Percentiles rank a stretch among this genome's conserved stretches.
Evolutionary conservation across 2,329 filamentous ascomycete genomes (phyloP).

Genomic region (Diplodia mutila): DNA sequence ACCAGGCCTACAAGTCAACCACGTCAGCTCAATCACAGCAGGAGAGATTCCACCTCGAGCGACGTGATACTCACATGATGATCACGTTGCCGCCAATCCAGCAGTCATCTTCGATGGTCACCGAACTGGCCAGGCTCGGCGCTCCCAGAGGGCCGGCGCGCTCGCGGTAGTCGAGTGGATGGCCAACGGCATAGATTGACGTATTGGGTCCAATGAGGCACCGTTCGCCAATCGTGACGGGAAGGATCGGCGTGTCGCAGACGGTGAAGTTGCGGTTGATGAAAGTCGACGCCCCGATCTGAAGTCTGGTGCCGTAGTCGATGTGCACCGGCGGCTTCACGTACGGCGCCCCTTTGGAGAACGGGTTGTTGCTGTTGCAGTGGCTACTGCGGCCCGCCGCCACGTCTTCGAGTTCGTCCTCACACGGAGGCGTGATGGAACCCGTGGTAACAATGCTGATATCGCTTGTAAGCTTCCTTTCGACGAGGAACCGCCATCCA

Average conservation of each 20-base stretch:
- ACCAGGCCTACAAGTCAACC: slow-evolving; percentile 54
- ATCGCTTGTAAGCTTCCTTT: background rate
- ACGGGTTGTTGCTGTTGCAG: slow-evolving; percentile 4
- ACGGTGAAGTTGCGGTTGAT: slow-evolving; percentile 62
- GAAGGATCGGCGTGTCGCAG: slow-evolving; percentile 52
- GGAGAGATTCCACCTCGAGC: background rate
- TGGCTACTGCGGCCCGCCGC: background rate
- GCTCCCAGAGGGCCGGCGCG: slow-evolving; percentile 16
- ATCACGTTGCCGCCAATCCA: slow-evolving; percentile 54
- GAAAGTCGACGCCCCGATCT: slow-evolving; percentile 66
- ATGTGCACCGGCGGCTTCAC: slow-evolving; percentile 61
- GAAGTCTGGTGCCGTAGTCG: slow-evolving; percentile 70
- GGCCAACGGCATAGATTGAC: slow-evolving; percentile 57
- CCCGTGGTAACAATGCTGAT: slow-evolving; percentile 17
- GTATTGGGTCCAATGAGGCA: slow-evolving; percentile 59
- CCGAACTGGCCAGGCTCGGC: slow-evolving; percentile 43
- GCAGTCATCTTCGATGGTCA: slow-evolving; percentile 51
- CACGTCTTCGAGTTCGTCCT: background rate
- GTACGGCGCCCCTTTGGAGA: slow-evolving; percentile 18
- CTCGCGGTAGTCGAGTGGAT: slow-evolving; percentile 54
- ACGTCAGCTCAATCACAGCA: slow-evolving; percentile 13
- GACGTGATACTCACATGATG: slow-evolving; percentile 52
- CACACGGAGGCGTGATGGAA: slow-evolving; percentile 15
- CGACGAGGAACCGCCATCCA: background rate
- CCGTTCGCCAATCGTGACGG: slow-evolving; percentile 56